Percentiles rank a stretch among this genome's conserved stretches.
phyloP scores from a whole-genome alignment of 352 stramenopile species.

The Lagenidium sp. region DNA sequence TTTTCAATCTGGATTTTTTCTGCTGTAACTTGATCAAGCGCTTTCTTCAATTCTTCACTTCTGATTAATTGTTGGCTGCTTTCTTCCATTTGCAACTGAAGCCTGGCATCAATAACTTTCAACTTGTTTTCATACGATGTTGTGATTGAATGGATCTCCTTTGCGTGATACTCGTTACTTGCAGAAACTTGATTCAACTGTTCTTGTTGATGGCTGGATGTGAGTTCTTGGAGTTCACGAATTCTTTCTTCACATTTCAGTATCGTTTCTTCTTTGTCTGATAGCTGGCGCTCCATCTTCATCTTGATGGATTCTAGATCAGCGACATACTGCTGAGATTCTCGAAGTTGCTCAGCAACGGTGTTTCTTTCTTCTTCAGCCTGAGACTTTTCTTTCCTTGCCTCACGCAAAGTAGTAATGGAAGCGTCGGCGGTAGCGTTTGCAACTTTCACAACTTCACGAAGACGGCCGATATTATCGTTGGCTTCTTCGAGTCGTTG shows the following conservation, averaged over 20 bases:
- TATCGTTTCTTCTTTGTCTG: background rate
- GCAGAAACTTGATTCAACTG: too few relatives aligned
- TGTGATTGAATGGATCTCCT: too few relatives aligned
- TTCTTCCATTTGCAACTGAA: background rate
- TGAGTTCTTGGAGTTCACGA: too few relatives aligned
- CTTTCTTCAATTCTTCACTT: constrained; percentile 4
- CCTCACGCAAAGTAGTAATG: constrained; percentile 19
- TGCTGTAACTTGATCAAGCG: background rate
- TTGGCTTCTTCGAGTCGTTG: constrained; percentile 66
- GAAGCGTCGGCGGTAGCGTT: constrained; percentile 20
- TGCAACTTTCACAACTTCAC: constrained; percentile 27
- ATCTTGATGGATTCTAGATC: background rate
- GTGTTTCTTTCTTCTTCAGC: background rate
- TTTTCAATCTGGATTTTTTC: constrained; percentile 1
- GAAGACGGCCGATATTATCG: constrained; percentile 49
- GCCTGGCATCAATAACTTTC: too few relatives aligned
- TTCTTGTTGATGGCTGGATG: too few relatives aligned
- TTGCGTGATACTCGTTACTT: too few relatives aligned
- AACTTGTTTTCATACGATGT: too few relatives aligned
- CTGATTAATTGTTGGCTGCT: constrained; percentile 5
- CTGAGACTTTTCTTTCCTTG: constrained; percentile 1
- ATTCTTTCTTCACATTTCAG: too few relatives aligned
- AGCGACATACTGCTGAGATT: background rate
- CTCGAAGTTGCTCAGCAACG: background rate
- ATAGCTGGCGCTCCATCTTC: background rate